phyloP scores from a whole-genome alignment of 495 filamentous ascomycete genomes.

The Monascus purpureus region DNA sequence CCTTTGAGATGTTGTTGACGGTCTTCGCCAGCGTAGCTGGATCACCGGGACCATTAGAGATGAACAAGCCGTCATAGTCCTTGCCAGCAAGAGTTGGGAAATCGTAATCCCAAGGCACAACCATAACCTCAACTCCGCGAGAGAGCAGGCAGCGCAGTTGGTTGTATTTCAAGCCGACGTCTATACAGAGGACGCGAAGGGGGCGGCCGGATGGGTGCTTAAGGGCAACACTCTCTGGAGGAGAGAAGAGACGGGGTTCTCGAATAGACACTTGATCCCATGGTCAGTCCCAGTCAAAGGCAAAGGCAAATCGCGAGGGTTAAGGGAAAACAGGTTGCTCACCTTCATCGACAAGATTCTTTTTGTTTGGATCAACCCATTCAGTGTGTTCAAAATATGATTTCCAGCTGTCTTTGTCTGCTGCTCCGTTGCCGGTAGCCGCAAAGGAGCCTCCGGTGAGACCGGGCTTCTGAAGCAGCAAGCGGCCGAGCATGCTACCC shows the following conservation, averaged over 20 bases:
- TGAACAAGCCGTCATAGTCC: slow-evolving; percentile 89
- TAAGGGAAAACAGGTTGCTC: too few relatives aligned
- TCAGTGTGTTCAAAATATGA: slow-evolving; percentile 58
- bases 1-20: slow-evolving; percentile 56
- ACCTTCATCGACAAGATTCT: slow-evolving; percentile 91
- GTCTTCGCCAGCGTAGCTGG: slow-evolving; percentile 69
- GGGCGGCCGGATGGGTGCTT: slow-evolving; percentile 78
- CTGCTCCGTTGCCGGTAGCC: slow-evolving; percentile 17
- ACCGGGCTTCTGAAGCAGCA: slow-evolving; percentile 57
- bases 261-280: slow-evolving; percentile 64
- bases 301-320: too few relatives aligned
- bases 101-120: slow-evolving; percentile 92
- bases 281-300: neutral
- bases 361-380: slow-evolving; percentile 84
- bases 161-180: slow-evolving; percentile 96
- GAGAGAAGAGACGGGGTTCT: slow-evolving; percentile 67
- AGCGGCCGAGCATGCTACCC: slow-evolving; percentile 90
- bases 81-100: slow-evolving; percentile 59
- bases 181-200: slow-evolving; percentile 77
- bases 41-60: slow-evolving; percentile 95
- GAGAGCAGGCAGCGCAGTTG: slow-evolving; percentile 84
- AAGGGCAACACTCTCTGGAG: slow-evolving; percentile 46
- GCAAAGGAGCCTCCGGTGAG: slow-evolving; percentile 25
- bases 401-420: slow-evolving; percentile 40
- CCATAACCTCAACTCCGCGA: slow-evolving; percentile 86